A percentile compares a stretch with the other conserved stretches of the same genome.
These are phyloP conservation scores for Parathielavia appendiculata DNA, from an alignment of 495 filamentous ascomycete species.

Conservation along the genomic window DNA sequence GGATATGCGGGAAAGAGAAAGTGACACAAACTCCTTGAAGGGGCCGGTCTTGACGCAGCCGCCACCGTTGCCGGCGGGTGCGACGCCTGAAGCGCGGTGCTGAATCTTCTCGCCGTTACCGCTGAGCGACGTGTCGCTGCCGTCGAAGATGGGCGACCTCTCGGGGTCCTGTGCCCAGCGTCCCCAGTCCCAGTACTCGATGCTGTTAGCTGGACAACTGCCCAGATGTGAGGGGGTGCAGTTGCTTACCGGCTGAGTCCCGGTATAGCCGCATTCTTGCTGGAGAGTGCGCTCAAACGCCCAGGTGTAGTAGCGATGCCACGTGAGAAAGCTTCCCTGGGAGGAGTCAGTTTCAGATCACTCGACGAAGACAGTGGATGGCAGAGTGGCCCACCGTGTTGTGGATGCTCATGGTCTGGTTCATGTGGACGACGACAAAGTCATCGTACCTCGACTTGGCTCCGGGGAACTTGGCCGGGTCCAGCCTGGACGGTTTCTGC, in stretches of 20 bases:
- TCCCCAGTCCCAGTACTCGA: slow-evolving; percentile 60
- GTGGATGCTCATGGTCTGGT: slow-evolving; percentile 58
- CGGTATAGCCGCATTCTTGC: slow-evolving; percentile 64
- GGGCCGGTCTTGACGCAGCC: slow-evolving; percentile 61
- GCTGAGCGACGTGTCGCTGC: slow-evolving; percentile 53
- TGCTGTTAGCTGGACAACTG: not conserved
- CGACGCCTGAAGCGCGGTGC: slow-evolving; percentile 25
- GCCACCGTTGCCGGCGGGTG: slow-evolving; percentile 55
- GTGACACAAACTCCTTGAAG: slow-evolving; percentile 40
- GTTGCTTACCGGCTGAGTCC: slow-evolving; percentile 35
- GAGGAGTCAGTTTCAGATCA: not conserved
- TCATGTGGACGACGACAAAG: slow-evolving; percentile 63
- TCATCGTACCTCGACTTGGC: slow-evolving; percentile 55
- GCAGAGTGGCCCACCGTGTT: slow-evolving; percentile 31
- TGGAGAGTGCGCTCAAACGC: slow-evolving; percentile 59
- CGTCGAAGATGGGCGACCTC: slow-evolving; percentile 61
- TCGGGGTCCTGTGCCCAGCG: slow-evolving; percentile 46
- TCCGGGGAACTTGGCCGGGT: slow-evolving; percentile 33
- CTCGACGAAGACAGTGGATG: no score
- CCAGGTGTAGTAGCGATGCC: slow-evolving; percentile 66
- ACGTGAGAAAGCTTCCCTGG: slow-evolving; percentile 60
- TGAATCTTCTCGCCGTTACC: slow-evolving; percentile 53
- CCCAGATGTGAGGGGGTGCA: not conserved
- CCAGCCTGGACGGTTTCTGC: slow-evolving; percentile 46
- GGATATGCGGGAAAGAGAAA: not conserved